Conservation (phyloP, 495 filamentous ascomycete genomes). For the Aspergillus sclerotiicarbonarius region DNA sequence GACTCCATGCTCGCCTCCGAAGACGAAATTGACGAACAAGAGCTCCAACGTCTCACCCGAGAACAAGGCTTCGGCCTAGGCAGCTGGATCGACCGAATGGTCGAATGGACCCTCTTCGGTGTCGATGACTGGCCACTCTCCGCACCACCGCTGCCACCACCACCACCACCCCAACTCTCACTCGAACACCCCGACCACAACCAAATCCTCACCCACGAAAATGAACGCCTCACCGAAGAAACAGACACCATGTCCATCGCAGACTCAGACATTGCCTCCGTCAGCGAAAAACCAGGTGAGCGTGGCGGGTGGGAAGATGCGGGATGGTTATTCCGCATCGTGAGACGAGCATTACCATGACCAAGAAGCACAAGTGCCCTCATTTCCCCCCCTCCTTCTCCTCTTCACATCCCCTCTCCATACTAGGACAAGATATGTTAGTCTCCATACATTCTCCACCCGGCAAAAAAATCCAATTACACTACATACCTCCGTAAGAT, state of each 20-base stretch:
- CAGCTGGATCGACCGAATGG: slow-evolving; percentile 69
- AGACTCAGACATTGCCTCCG: slow-evolving; percentile 21
- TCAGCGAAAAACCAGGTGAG: slow-evolving; percentile 42
- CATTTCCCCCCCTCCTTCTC: background rate
- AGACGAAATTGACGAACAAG: slow-evolving; percentile 42
- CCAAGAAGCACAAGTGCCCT: background rate
- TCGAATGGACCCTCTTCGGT: slow-evolving; percentile 76
- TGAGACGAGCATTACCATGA: slow-evolving; percentile 67
- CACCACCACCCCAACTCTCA: background rate
- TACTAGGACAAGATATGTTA: background rate
- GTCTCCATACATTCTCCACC: no score
- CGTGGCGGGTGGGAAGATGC: slow-evolving; percentile 77
- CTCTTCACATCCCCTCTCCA: background rate
- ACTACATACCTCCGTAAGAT: no score
- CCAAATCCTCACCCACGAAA: slow-evolving; percentile 45
- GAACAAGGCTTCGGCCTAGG: slow-evolving; percentile 68
- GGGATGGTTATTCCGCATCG: slow-evolving; percentile 76
- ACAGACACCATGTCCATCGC: slow-evolving; percentile 24
- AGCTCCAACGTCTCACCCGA: slow-evolving; percentile 44
- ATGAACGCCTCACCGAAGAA: slow-evolving; percentile 20
- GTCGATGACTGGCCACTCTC: slow-evolving; percentile 55
- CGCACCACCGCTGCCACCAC: slow-evolving; percentile 11
- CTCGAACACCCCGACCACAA: background rate
- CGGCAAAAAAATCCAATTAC: no score
- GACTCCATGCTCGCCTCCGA: slow-evolving; percentile 11